Percentiles rank a stretch among this genome's conserved stretches.
These are phyloP conservation scores for Tarenaya hassleriana DNA, from an alignment of 345 rosid species.

Conservation along the genomic window DNA sequence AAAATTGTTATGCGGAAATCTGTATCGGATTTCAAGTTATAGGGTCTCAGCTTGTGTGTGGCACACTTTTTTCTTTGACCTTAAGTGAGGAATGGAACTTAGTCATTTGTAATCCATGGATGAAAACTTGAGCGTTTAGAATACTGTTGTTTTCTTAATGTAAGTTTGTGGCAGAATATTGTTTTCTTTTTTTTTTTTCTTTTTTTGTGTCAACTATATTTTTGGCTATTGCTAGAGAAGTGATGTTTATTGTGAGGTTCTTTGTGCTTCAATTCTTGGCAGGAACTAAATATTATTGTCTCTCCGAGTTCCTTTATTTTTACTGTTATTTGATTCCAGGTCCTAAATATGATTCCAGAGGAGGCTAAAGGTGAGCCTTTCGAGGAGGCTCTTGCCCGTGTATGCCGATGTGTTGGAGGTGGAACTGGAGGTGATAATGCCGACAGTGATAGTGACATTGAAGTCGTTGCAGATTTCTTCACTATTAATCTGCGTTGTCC, in stretches of 20 bases:
- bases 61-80: conserved; percentile 1
- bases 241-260: not conserved
- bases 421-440: conserved; percentile 64
- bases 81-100: not conserved
- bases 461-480: conserved; percentile 91
- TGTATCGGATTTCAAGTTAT: not conserved
- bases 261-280: not conserved
- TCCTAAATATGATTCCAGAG: conserved; percentile 68
- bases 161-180: not conserved
- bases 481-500: conserved; percentile 92
- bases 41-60: not conserved
- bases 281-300: too few species aligned
- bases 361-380: conserved; percentile 74
- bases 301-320: not conserved
- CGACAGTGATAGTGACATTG: conserved; percentile 91
- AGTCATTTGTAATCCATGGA: not conserved
- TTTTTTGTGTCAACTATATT: too few species aligned
- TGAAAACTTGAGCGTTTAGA: not conserved
- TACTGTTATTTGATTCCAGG: conserved; percentile 32
- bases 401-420: conserved; percentile 77
- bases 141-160: not conserved
- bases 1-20: not conserved
- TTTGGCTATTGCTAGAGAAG: conserved; percentile 11
- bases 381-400: conserved; percentile 85
- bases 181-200: not conserved